Percentiles rank a stretch among this genome's conserved stretches.
These are phyloP conservation scores for Aspergillus pseudotamarii DNA, from an alignment of 2,329 filamentous ascomycete genomes.

Conservation along the genomic window DNA sequence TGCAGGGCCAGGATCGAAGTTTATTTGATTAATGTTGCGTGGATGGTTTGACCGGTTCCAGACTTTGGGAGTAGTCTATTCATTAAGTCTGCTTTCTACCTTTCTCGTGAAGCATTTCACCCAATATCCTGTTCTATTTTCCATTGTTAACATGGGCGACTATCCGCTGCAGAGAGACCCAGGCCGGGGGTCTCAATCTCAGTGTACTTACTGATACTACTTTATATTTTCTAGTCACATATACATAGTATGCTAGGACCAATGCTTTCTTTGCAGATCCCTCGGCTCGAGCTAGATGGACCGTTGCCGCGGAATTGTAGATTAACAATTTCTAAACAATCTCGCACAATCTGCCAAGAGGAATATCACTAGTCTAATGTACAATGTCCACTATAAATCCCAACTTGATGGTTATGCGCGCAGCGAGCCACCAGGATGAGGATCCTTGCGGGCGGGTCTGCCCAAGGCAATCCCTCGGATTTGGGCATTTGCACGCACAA, in stretches of 20 bases:
- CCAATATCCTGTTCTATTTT: neutral
- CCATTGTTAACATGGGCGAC: neutral
- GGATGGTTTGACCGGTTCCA: neutral
- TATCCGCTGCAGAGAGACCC: neutral
- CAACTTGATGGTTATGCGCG: neutral
- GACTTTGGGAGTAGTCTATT: neutral
- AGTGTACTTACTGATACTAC: neutral
- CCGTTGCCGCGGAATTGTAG: neutral
- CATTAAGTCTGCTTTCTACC: neutral
- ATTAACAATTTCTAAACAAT: neutral
- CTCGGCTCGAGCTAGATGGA: neutral
- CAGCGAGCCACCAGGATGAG: neutral
- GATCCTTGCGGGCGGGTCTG: neutral
- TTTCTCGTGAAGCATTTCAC: neutral
- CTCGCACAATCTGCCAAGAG: neutral
- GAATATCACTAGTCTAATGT: neutral
- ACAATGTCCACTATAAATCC: no score
- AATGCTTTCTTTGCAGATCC: no score
- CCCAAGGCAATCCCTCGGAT: neutral
- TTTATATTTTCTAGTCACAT: no score
- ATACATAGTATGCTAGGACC: no score
- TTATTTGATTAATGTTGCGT: neutral
- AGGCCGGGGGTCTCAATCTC: neutral
- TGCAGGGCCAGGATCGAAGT: neutral
- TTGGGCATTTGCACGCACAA: neutral